Conservation (phyloP, 805 yeast genomes). For the Candida oleophila region DNA sequence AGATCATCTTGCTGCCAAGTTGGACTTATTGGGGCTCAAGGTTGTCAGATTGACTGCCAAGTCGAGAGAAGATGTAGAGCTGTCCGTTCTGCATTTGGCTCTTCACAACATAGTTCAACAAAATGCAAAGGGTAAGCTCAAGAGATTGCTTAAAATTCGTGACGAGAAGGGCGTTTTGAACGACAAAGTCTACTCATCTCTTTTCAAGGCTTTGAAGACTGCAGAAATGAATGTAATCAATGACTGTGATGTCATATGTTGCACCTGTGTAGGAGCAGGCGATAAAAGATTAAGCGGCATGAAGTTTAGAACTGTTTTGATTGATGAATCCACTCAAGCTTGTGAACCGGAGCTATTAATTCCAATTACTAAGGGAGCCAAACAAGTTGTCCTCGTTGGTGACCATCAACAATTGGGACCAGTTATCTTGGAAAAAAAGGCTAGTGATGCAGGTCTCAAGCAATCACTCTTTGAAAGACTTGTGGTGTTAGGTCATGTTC, state of each 20-base stretch:
- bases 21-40: conserved; percentile 66
- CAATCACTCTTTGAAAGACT: conserved; percentile 88
- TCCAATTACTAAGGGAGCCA: conserved; percentile 86
- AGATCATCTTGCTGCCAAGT: conserved; percentile 79
- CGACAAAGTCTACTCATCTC: conserved; percentile 48
- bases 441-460: conserved; percentile 81
- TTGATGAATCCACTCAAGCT: conserved; percentile 94
- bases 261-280: conserved; percentile 93
- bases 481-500: conserved; percentile 77
- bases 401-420: conserved; percentile 97
- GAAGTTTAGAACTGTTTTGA: conserved; percentile 73
- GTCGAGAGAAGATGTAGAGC: conserved; percentile 77
- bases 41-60: conserved; percentile 78
- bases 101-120: conserved; percentile 52
- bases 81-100: conserved; percentile 55
- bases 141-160: conserved; percentile 56
- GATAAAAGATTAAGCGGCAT: conserved; percentile 58
- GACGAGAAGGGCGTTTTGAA: conserved; percentile 71
- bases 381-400: conserved; percentile 87
- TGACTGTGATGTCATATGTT: conserved; percentile 75
- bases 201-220: conserved; percentile 38
- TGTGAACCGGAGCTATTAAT: conserved; percentile 89
- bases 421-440: conserved; percentile 74
- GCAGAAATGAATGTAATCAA: conserved; percentile 52
- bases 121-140: conserved; percentile 54